Percentiles rank a stretch among this genome's conserved stretches.
Evolutionary conservation across 2,329 filamentous ascomycete genomes (phyloP).

Genomic region (Aspergillus awamori): DNA sequence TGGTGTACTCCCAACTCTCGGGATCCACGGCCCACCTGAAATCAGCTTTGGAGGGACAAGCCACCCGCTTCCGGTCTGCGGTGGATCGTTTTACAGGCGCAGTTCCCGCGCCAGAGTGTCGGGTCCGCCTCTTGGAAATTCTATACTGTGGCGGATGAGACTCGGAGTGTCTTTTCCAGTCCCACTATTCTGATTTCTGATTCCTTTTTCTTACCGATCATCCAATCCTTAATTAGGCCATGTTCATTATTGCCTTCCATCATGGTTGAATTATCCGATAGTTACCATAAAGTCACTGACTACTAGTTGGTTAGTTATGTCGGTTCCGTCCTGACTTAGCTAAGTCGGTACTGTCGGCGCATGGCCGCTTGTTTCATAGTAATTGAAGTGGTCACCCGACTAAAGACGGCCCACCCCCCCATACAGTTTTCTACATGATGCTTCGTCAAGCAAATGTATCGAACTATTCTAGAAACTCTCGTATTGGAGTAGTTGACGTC

Average conservation of each 20-base stretch:
- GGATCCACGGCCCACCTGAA: slow-evolving; percentile 1
- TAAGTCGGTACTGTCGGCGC: slow-evolving; percentile 2
- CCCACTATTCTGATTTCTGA: background rate
- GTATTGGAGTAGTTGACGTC: background rate
- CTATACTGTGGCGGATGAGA: background rate
- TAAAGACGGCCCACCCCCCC: background rate
- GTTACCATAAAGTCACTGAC: too few species aligned
- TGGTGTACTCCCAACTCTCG: background rate
- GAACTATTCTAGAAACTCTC: slow-evolving; percentile 20
- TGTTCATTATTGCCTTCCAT: background rate
- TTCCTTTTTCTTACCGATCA: background rate
- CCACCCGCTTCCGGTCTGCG: slow-evolving; percentile 12
- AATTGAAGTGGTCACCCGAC: background rate
- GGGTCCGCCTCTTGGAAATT: slow-evolving; percentile 21
- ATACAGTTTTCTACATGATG: background rate
- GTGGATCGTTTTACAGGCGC: slow-evolving; percentile 18
- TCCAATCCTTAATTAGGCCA: background rate
- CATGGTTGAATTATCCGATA: background rate
- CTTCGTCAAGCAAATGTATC: slow-evolving; percentile 13
- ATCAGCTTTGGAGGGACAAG: slow-evolving; percentile 16
- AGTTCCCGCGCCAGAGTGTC: slow-evolving; percentile 30
- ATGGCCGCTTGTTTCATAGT: slow-evolving; percentile 7
- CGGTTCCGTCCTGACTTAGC: background rate
- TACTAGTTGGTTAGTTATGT: background rate
- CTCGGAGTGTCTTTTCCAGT: background rate